Evolutionary conservation across 2,329 filamentous ascomycete genomes (phyloP), one percentile per base, ranked within the genome.

Genomic region (Beauveria sp.): DNA sequence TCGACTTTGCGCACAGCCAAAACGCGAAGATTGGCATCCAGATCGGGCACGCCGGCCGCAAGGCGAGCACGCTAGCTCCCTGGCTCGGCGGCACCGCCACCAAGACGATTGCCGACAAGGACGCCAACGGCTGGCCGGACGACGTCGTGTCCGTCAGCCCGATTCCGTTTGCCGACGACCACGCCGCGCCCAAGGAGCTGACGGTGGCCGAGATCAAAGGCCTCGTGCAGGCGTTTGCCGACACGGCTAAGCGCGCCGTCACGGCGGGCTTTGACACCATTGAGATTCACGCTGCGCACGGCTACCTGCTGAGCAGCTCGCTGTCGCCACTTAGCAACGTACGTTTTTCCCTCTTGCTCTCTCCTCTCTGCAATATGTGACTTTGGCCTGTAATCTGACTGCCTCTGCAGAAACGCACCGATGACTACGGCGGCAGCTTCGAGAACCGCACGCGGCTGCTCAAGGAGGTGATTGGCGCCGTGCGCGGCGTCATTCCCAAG

Each of bases 1-100:
- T 87, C 41, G 89, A 96, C 63, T 96, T 92, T 64, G 84, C 88
- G 2, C 91, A 96, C 76, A 85, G 83, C 28, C 92, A 96, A 73
- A 82, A 81, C 70, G 86, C 91, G 69, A 85, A 89, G 65, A 85
- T 90, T 57, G 91, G 84, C 56, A 87, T 96, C 63, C 92, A 96
- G 76, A 80, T 96, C 5, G 90, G 78, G 1, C 92, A 96, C 69
- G 91, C 91, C 0, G 92, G 92, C 2, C 79, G 87, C 61, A 89
- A 89, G 73, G 85, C 82, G 2, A 83, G 79, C 71, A 84, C 77
- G 2, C 68, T 84, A 22, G 79, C 85, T 0, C 83, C 84, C 0
- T 93, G 88, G 88, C 73, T 91, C 80, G 68, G 67, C 18, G 70
- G 69, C 22, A 66, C 66, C 1, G 80, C 79, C 72, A 81, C 54